Evolutionary conservation across 106 monocot species (phyloP), one percentile per base, ranked within the genome.

Genomic region (Apostasia shenzhenica): DNA sequence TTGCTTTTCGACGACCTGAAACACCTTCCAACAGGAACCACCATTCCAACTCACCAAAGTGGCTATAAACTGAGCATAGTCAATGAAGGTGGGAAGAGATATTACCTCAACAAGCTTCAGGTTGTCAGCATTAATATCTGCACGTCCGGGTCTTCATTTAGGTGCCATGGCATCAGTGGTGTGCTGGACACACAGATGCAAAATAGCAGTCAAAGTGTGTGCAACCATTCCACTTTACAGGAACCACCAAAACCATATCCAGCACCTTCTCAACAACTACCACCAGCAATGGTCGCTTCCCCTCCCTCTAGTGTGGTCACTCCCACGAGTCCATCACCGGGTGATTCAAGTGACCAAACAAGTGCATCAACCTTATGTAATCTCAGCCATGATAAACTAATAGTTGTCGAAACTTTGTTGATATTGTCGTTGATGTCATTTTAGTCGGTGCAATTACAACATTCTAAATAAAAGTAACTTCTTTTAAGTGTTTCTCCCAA

Each of bases 121-220:
- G 40, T 90, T 13, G 55, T 56, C 39, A 60, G 56, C 3, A 75
- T 67, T 0, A 59, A 86, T 57, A 37, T 90, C 8, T 86, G 86
- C 39, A 62, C 52, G 4, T 14, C 73, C 9, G 83, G 74, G 2
- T 46, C 67, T 14, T 77, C 70, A 14, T 83, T 83, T 72, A 72
- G 81, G 60, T 90, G 86, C 74, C 86, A 90, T 57, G 86, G 90
- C 13, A 86, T 90, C 47, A 66, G 69, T 57, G 77, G 72, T 1
- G 75, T 81, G 47, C 41, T 83, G 67, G 72, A 49, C 54, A 46
- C 2, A n/a, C 52, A 2, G 10, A 45, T 52, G 45, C 14, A 4
- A 13, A 57, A 52, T 6, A 11, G 38, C n/a, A 67, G 14, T 13
- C 39, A 11, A 48, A 4, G 41, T 12, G 13, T 26, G 26, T 66